Base-by-base conservation (phyloP, 805 yeast genomes). In the Alloascoidea hylecoeti region DNA sequence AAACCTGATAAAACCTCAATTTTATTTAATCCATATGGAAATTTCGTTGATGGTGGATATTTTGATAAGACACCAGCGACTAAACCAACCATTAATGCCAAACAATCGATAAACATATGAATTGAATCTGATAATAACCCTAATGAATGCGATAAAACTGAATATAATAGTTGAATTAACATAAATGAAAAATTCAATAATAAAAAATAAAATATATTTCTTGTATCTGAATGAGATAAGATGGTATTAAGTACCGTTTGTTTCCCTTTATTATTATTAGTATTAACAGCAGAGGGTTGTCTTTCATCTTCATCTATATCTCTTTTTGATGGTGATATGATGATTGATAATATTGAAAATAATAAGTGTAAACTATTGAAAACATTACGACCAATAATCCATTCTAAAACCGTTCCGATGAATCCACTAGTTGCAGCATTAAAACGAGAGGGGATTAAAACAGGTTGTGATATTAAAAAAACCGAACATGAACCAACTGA, bases 101-200 rank as follows among this genome's bases (percentile, higher is more conserved):
- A 70, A 55, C 98, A 92, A 56, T 92, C 99, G 40, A 92, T 64
- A 2, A 94, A 81, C 99, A 92, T 92, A 56, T 92, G 99, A 38
- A 92, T 66, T 1, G 96, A 85, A 52, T 92, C 99, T 15, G 96
- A 85, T 38, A 92, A 57, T 16, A 92, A 63, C 6, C 98, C 96
- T 35, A 92, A 61, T 0, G 97, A 89, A 51, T 83, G 88, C 1
- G 97, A 86, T 43, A 94, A 68, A 58, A 92, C 80, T 0, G 97
- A 88, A 55, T 92, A 92, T 5, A 92, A 60, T 45, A 92, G 66
- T 60, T 92, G 99, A 33, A 92, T 77, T 49, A 92, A 74, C 99
- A 92, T 92, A 59, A 92, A 92, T 2, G 92, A 72, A 9, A 94
- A 75, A 57, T 92, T 92, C 42, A 92, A 66, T 44, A 89, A 56